Evolutionary conservation across 2,329 filamentous ascomycete species (phyloP).

Genomic region (Hymenoscyphus fructigenus): DNA sequence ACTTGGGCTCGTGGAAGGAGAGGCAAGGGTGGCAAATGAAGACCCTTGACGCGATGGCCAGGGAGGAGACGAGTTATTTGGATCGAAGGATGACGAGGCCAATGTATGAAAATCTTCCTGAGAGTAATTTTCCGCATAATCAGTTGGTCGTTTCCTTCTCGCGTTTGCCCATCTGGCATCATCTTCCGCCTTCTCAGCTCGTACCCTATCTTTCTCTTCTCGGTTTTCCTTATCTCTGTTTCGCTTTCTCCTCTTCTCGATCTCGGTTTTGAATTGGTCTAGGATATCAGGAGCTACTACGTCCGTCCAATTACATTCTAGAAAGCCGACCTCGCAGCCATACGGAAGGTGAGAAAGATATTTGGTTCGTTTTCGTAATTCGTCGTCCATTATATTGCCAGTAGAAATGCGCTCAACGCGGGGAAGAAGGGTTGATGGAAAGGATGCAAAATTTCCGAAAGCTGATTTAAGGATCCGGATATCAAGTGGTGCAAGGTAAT

Average conservation of each 20-base stretch:
- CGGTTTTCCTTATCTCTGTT: conserved; percentile 66
- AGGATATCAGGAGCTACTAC: conserved; percentile 62
- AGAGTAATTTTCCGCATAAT: conserved; percentile 48
- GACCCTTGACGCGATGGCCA: conserved; percentile 56
- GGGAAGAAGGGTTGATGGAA: conserved; percentile 69
- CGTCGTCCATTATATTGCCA: conserved; percentile 70
- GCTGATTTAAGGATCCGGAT: conserved; percentile 71
- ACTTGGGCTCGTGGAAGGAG: conserved; percentile 78
- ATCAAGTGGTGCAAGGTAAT: conserved; percentile 70
- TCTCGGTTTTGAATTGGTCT: conserved; percentile 60
- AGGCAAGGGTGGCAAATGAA: conserved; percentile 68
- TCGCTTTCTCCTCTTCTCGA: conserved; percentile 60
- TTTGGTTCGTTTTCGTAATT: conserved; percentile 66
- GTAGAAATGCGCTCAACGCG: conserved; percentile 70
- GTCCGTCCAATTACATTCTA: conserved; percentile 76
- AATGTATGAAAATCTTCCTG: conserved; percentile 66
- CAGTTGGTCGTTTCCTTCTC: conserved; percentile 54
- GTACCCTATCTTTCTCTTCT: conserved; percentile 68
- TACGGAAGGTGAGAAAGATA: conserved; percentile 70
- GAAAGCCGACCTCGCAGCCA: conserved; percentile 69
- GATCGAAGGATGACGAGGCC: conserved; percentile 46
- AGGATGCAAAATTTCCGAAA: conserved; percentile 65
- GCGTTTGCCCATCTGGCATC: conserved; percentile 62
- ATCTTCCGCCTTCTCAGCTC: conserved; percentile 68
- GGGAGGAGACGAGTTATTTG: conserved; percentile 47